Conservation (phyloP, 202 grass and related monocot species). For the Cymbopogon flexuosus region DNA sequence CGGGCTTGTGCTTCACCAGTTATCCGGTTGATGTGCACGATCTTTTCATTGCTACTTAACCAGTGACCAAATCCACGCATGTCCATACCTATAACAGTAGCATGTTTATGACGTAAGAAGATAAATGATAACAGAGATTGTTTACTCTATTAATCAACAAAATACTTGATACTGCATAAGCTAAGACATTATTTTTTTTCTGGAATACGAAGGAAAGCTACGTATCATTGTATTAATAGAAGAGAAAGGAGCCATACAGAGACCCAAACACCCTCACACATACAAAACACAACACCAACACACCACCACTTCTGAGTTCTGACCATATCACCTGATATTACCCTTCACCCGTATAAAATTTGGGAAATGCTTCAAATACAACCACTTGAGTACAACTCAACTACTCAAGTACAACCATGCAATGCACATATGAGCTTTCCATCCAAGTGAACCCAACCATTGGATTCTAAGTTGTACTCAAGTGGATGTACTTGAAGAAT, state of each 20-base stretch:
- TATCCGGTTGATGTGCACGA: constrained; percentile 55
- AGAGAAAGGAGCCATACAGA: too few species aligned
- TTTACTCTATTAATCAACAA: not conserved
- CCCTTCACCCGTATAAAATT: not conserved
- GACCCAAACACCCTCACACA: too few species aligned
- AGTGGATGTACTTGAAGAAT: not conserved
- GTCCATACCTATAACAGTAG: constrained; percentile 43
- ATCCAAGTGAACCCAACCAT: not conserved
- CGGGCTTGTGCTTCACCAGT: constrained; percentile 70
- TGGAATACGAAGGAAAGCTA: too few species aligned
- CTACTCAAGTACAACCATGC: not conserved
- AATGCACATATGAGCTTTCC: not conserved
- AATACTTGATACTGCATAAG: constrained; percentile 7
- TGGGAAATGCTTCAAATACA: not conserved
- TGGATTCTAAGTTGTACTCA: not conserved
- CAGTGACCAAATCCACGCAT: constrained; percentile 52
- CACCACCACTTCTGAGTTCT: too few species aligned
- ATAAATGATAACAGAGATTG: not conserved
- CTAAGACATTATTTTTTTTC: too few species aligned
- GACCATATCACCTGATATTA: not conserved
- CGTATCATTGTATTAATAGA: too few species aligned
- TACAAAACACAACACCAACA: too few species aligned
- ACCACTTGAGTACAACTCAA: not conserved
- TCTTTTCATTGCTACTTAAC: constrained; percentile 77
- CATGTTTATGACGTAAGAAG: constrained; percentile 5